phyloP scores from a whole-genome alignment of 352 stramenopile species.

The Globisporangium sylvaticum region DNA sequence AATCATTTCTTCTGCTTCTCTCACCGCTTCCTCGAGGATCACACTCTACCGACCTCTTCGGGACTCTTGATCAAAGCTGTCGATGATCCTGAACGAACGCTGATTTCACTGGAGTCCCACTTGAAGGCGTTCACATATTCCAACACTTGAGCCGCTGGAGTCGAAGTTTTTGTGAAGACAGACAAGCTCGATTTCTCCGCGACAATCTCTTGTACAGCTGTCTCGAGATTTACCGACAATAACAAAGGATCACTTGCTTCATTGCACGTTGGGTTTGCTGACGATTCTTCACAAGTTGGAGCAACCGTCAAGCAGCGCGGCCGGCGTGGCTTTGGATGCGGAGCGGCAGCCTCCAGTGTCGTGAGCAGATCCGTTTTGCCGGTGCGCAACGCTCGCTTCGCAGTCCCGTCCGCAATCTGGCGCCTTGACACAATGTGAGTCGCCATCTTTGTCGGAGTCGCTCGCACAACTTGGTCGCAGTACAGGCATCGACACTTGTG shows the following conservation, averaged over 20 bases:
- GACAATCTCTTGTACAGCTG: background rate
- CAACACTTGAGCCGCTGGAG: background rate
- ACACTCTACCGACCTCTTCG: background rate
- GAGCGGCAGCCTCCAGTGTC: background rate
- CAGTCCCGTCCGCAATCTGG: constrained; percentile 9
- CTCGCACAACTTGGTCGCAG: constrained; percentile 4
- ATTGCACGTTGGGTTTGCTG: background rate
- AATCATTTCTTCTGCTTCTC: constrained; percentile 4
- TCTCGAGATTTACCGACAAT: background rate
- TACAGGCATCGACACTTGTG: constrained; percentile 15
- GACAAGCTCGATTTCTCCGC: background rate
- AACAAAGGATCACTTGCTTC: background rate
- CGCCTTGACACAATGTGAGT: constrained; percentile 11
- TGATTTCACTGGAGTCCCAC: constrained; percentile 4
- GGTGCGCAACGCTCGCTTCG: constrained; percentile 8
- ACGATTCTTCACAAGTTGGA: background rate
- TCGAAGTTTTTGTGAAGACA: background rate
- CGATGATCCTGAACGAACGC: background rate
- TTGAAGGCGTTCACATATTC: constrained; percentile 7
- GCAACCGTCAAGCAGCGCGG: background rate
- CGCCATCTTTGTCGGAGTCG: constrained; percentile 13
- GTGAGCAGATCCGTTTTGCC: constrained; percentile 3
- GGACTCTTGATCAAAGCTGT: background rate
- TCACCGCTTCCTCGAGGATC: constrained; percentile 1
- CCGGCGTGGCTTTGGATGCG: background rate